Percentiles rank a stretch among this genome's conserved stretches.
Evolutionary conservation across 768 basidiomycete species (phyloP).

Genomic region (Paxillus rubicundulus): DNA sequence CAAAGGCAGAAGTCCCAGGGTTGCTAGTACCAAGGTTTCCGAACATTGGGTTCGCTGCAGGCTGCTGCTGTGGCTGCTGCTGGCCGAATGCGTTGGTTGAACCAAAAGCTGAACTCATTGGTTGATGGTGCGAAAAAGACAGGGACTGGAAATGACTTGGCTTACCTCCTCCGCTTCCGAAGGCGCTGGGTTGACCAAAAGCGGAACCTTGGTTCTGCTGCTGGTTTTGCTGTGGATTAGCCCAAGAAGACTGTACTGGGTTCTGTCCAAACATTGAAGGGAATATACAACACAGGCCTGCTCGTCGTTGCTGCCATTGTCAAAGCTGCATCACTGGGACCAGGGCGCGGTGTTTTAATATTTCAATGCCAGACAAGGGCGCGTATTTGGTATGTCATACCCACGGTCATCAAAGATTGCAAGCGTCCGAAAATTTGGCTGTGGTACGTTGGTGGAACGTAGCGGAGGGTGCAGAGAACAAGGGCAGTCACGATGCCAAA

Average conservation of each 20-base stretch:
- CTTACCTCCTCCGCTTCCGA: slow-evolving; percentile 55
- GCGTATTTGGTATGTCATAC: slow-evolving; percentile 23
- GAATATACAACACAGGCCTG: slow-evolving; percentile 9
- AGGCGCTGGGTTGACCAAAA: slow-evolving; percentile 70
- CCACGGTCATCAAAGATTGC: slow-evolving; percentile 14
- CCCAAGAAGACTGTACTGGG: slow-evolving; percentile 61
- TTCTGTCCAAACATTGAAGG: slow-evolving; percentile 59
- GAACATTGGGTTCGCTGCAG: slow-evolving; percentile 79
- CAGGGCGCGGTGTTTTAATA: slow-evolving; percentile 17
- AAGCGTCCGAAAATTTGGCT: slow-evolving; percentile 10
- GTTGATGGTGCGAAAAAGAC: slow-evolving; percentile 23
- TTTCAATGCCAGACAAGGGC: slow-evolving; percentile 12
- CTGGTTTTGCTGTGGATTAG: slow-evolving; percentile 62
- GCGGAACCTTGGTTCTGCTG: slow-evolving; percentile 51
- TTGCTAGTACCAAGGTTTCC: slow-evolving; percentile 49
- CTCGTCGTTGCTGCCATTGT: slow-evolving; percentile 26
- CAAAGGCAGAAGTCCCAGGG: slow-evolving; percentile 36
- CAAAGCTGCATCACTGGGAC: slow-evolving; percentile 12
- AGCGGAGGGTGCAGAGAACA: background rate
- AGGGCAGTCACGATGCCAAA: slow-evolving; percentile 46
- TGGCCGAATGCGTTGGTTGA: slow-evolving; percentile 58
- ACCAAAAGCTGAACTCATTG: slow-evolving; percentile 48
- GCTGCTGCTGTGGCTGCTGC: slow-evolving; percentile 61
- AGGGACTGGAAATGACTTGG: slow-evolving; percentile 28
- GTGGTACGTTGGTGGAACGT: too few relatives aligned